Conservation (phyloP, 78 protist genomes). For the Dictyostelium citrinum region DNA sequence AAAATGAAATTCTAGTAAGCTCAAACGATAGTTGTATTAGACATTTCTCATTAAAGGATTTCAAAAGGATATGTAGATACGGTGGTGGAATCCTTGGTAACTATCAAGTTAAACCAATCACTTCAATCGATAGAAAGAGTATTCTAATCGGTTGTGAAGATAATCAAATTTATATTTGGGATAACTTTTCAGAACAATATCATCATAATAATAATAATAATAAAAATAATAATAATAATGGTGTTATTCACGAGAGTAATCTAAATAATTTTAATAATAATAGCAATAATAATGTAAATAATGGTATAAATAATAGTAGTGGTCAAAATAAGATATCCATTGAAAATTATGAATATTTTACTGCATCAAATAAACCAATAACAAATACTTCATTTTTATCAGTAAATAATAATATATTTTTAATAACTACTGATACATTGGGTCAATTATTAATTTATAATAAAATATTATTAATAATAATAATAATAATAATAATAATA, state of each 20-base stretch:
- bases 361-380: slow-evolving; percentile 41
- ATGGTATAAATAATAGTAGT: not conserved
- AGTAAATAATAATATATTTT: not conserved
- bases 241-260: not conserved
- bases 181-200: slow-evolving; percentile 27
- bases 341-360: slow-evolving; percentile 45
- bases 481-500: not conserved
- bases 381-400: slow-evolving; percentile 17
- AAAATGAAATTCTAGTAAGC: slow-evolving; percentile 23
- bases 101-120: slow-evolving; percentile 59
- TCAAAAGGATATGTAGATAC: slow-evolving; percentile 74
- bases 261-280: not conserved
- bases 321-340: not conserved
- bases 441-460: slow-evolving; percentile 27
- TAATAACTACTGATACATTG: slow-evolving; percentile 39
- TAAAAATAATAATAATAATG: no score
- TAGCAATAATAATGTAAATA: not conserved
- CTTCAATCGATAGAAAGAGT: not conserved
- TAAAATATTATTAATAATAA: slow-evolving; percentile 1
- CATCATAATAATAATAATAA: not conserved
- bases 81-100: slow-evolving; percentile 20
- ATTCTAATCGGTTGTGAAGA: slow-evolving; percentile 64
- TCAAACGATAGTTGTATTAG: slow-evolving; percentile 56
- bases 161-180: slow-evolving; percentile 38
- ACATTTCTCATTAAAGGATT: slow-evolving; percentile 38